Evolutionary conservation across 441 rosid genomes (phyloP).

Genomic region (Isatis lusitanica): DNA sequence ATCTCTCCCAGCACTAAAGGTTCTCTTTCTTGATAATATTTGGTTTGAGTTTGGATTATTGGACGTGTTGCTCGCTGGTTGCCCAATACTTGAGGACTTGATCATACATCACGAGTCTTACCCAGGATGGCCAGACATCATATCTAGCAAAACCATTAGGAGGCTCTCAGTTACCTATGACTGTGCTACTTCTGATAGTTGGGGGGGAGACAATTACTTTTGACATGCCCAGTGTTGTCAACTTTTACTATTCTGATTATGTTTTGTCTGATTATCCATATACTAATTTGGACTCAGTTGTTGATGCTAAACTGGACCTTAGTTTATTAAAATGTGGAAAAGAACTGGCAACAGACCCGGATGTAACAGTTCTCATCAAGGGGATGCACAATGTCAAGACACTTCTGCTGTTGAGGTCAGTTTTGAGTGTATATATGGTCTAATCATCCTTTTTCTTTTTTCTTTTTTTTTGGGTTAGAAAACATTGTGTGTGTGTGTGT

Average conservation of each 20-base stretch:
- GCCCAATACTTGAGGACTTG: conserved; percentile 7
- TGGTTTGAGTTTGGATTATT: neutral
- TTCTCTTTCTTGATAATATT: neutral
- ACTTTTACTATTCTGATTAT: neutral
- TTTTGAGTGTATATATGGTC: neutral
- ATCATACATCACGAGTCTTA: neutral
- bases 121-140: neutral
- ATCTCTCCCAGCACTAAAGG: neutral
- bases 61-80: neutral
- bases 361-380: neutral
- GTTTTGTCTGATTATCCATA: neutral
- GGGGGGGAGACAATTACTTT: no score
- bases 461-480: no score
- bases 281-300: neutral
- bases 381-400: neutral
- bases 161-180: neutral
- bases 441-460: neutral
- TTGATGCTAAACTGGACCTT: neutral
- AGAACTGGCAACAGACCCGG: no score
- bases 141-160: conserved; percentile 2
- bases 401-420: neutral
- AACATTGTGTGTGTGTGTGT: no score
- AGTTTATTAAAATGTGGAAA: no score
- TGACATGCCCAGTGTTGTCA: no score
- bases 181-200: no score